These are phyloP conservation scores for Candida maesae DNA, from an alignment of 805 yeast genomes.

Conservation along the genomic window DNA sequence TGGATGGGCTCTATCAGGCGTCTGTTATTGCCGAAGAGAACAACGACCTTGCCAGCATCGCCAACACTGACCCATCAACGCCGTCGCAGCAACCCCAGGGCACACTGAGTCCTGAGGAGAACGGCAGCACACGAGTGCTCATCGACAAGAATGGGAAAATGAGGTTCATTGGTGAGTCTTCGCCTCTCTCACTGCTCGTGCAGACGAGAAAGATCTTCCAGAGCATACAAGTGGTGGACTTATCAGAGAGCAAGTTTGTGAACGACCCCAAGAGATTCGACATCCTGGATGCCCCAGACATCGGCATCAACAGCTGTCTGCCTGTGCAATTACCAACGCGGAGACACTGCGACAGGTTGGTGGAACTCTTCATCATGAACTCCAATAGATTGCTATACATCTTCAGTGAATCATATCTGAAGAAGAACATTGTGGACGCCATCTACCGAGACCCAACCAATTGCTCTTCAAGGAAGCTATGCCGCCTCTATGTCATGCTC, in stretches of 20 bases:
- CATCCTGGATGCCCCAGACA: conserved; percentile 5
- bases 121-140: conserved; percentile 1
- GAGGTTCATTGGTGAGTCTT: conserved; percentile 5
- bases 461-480: neutral
- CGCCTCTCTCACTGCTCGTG: conserved; percentile 1
- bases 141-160: conserved; percentile 3
- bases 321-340: conserved; percentile 1
- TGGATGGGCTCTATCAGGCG: conserved; percentile 2
- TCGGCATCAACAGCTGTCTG: neutral
- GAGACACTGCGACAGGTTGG: neutral
- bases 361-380: neutral
- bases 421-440: neutral
- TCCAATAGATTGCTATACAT: conserved; percentile 1
- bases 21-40: neutral
- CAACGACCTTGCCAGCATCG: no score
- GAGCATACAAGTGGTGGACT: neutral
- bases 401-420: neutral
- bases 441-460: conserved; percentile 1
- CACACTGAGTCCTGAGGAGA: conserved; percentile 4
- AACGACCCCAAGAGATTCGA: conserved; percentile 3
- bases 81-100: neutral
- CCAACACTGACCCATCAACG: neutral
- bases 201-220: conserved; percentile 2
- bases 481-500: conserved; percentile 20
- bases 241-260: conserved; percentile 2